A percentile compares a stretch with the other conserved stretches of the same genome.
Evolutionary conservation across 257 asterid genomes (phyloP).

Genomic region (Perilla frutescens): DNA sequence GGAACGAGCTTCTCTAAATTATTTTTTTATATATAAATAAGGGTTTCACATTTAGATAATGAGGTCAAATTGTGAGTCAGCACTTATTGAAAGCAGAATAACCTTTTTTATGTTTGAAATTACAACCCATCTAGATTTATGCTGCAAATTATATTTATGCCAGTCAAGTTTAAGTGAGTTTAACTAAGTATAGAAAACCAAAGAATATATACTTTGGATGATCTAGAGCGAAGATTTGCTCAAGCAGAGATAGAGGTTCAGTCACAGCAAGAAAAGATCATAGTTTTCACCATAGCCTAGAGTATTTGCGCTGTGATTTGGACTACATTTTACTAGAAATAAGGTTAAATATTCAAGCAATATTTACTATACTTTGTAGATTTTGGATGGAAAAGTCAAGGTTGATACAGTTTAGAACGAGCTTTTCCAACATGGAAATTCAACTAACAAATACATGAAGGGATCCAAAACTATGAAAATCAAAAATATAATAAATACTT

Average conservation of each 20-base stretch:
- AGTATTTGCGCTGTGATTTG: background rate
- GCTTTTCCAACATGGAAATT: slow-evolving; percentile 80
- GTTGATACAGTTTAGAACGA: slow-evolving; percentile 68
- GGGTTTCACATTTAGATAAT: no score
- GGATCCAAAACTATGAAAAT: slow-evolving; percentile 76
- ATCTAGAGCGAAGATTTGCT: slow-evolving; percentile 75
- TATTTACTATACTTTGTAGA: slow-evolving; percentile 42
- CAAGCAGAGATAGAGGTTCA: slow-evolving; percentile 70
- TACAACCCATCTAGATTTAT: background rate
- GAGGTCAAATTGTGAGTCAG: no score
- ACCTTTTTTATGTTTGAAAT: no score
- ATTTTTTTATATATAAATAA: no score
- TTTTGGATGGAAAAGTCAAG: slow-evolving; percentile 44
- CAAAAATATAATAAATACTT: slow-evolving; percentile 65
- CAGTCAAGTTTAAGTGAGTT: background rate
- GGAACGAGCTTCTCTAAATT: no score
- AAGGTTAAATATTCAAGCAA: background rate
- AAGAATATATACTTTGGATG: slow-evolving; percentile 71
- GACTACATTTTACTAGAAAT: background rate
- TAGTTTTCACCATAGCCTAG: slow-evolving; percentile 33
- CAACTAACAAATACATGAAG: slow-evolving; percentile 76
- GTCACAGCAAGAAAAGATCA: slow-evolving; percentile 51
- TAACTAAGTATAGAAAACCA: slow-evolving; percentile 54
- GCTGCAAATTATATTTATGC: background rate
- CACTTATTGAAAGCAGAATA: no score